phyloP scores from a whole-genome alignment of 139 green algal species.

The Coccomyxa sp. region DNA sequence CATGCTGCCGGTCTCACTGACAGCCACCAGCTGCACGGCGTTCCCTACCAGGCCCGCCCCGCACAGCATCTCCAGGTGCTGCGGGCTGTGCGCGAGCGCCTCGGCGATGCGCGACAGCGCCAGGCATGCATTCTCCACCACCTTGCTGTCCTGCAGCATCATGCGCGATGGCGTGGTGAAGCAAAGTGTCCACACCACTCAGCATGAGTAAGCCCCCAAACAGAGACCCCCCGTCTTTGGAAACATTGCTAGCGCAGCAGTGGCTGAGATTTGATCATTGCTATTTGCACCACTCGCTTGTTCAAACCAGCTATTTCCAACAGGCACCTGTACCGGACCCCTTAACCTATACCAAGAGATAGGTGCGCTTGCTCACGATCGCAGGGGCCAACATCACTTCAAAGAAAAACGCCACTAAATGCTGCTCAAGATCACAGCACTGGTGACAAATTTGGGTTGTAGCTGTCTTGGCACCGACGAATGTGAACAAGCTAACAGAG shows the following conservation, averaged over 20 bases:
- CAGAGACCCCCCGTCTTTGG: not conserved
- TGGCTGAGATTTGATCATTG: not conserved
- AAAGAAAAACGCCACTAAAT: no score
- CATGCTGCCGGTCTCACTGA: constrained; percentile 53
- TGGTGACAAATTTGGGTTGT: no score
- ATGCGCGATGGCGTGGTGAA: not conserved
- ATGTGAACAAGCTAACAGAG: no score
- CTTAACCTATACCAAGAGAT: no score
- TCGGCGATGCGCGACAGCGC: constrained; percentile 80
- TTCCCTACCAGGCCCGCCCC: constrained; percentile 63
- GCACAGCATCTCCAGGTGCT: constrained; percentile 63
- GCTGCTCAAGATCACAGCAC: not conserved
- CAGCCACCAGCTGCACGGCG: constrained; percentile 41
- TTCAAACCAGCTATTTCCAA: no score
- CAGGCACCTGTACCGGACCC: no score
- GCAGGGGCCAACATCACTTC: no score
- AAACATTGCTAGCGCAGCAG: not conserved
- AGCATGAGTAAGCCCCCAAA: not conserved
- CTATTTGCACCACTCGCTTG: no score
- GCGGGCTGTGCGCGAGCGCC: constrained; percentile 37
- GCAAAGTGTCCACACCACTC: not conserved
- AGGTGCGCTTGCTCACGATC: no score
- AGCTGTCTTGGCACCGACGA: no score
- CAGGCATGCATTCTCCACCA: constrained; percentile 86
- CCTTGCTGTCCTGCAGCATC: constrained; percentile 58